Base-by-base conservation (phyloP, 345 rosid species). In the Sisymbrium irio region DNA sequence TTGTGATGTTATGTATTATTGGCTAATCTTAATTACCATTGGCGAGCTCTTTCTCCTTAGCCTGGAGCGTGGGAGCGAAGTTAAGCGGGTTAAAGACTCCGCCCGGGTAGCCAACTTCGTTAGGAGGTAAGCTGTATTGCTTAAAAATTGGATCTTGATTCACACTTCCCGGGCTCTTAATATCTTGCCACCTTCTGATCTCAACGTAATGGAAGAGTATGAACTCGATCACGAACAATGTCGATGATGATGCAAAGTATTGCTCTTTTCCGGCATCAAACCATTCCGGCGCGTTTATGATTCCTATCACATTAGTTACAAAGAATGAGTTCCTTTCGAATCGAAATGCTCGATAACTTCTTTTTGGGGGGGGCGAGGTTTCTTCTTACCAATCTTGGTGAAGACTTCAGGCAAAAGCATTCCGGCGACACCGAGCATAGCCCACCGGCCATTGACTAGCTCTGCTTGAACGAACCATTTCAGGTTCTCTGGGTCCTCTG, bases 141-240 rank as follows among this genome's bases (percentile, higher is more conserved):
- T 91, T 93, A 70, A 90, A 90, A 81, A 93, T 90, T 10, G 98
- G 98, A 60, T 93, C 98, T 80, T 93, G 98, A 86, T 93, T 89
- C 32, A 93, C 25, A 22, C 25, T 22, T 22, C 25, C 25, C 25
- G 25, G 25, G 25, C 3, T 22, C 25, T 22, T 22, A 22, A 22
- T 22, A 3, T 22, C 25, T 22, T 22, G 25, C 25, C 25, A 22
- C 25, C 25, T 22, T 22, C 98, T 84, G 62, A 93, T 90, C 81
- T 93, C 98, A 74, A 93, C 97, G 60, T 93, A 93, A 66, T 90
- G 98, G 80, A 93, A 93, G 77, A 90, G 64, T 13, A 93, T 93
- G 86, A 90, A 93, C 78, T 93, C 98, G 30, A 93, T 90, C 37
- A 90, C 98, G 32, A 93, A 93, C 39, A 93, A 83, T 17, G 98